Percentiles rank a stretch among this genome's conserved stretches.
Conservation (phyloP, 208 protist genomes). For the Porcisia deanei region DNA sequence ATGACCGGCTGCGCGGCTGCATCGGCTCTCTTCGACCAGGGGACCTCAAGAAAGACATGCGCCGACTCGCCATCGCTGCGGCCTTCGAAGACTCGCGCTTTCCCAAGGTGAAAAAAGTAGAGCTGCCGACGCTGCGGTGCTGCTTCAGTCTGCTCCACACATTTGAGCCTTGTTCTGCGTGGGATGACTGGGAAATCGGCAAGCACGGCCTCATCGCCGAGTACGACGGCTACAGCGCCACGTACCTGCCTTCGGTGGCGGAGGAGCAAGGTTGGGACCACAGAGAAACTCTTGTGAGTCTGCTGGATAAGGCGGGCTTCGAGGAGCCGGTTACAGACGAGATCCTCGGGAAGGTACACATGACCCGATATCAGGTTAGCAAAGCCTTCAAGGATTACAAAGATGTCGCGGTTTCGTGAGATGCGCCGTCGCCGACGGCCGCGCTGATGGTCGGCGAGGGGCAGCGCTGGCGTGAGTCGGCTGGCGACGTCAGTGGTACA, state of each 20-base stretch:
- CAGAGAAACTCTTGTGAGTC: constrained; percentile 51
- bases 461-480: background rate
- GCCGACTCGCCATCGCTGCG: constrained; percentile 63
- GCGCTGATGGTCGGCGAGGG: background rate
- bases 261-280: constrained; percentile 79
- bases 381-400: constrained; percentile 40
- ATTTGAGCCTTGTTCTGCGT: constrained; percentile 70
- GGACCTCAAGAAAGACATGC: constrained; percentile 71
- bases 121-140: constrained; percentile 72
- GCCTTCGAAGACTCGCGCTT: constrained; percentile 84
- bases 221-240: constrained; percentile 69
- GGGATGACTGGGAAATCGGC: constrained; percentile 86
- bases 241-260: constrained; percentile 82
- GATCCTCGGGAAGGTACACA: constrained; percentile 51
- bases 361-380: constrained; percentile 84
- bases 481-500: background rate
- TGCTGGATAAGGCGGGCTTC: constrained; percentile 79
- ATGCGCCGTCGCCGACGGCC: background rate
- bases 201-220: constrained; percentile 75
- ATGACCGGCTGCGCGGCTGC: constrained; percentile 79
- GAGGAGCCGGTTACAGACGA: constrained; percentile 42
- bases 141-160: constrained; percentile 82
- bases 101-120: constrained; percentile 50
- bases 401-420: constrained; percentile 21
- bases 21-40: constrained; percentile 75